Conservation (phyloP, 2,329 filamentous ascomycete genomes). For the Colletotrichum cordylinicola region DNA sequence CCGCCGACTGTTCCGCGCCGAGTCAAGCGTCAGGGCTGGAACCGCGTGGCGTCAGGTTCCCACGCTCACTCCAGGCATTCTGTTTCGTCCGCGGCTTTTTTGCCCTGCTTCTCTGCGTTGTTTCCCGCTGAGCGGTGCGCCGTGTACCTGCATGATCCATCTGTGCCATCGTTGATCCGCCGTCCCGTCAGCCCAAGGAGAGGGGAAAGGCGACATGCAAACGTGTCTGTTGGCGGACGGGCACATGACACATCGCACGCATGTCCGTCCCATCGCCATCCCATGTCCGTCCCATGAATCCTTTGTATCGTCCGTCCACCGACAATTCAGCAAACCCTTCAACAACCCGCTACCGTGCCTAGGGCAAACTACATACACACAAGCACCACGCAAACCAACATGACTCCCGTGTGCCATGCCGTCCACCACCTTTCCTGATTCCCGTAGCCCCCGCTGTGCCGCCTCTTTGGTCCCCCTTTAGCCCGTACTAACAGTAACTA, state of each 20-base stretch:
- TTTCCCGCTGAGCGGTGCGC: not conserved
- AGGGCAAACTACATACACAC: not conserved
- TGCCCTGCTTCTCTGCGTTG: not conserved
- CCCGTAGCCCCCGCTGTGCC: not conserved
- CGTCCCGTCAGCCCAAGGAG: not conserved
- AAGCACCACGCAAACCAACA: not conserved
- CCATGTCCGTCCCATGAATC: not conserved
- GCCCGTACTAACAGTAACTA: not conserved
- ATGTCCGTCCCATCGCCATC: not conserved
- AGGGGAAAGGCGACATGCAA: not conserved
- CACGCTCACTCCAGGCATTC: not conserved
- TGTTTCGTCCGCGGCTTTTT: not conserved
- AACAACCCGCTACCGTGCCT: not conserved
- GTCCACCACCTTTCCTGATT: not conserved
- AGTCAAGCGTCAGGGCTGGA: constrained; percentile 15
- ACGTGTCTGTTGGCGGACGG: not conserved
- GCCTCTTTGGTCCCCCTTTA: not conserved
- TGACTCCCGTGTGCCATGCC: not conserved
- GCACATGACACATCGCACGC: not conserved
- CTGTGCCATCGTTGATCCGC: not conserved
- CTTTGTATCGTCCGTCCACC: not conserved
- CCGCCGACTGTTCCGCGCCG: constrained; percentile 9
- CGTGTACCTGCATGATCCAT: constrained; percentile 13
- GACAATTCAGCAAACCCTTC: not conserved
- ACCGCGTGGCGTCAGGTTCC: constrained; percentile 1